Conservation (phyloP, 1,139 yeast species). For the Suhomyces anneliseae region DNA sequence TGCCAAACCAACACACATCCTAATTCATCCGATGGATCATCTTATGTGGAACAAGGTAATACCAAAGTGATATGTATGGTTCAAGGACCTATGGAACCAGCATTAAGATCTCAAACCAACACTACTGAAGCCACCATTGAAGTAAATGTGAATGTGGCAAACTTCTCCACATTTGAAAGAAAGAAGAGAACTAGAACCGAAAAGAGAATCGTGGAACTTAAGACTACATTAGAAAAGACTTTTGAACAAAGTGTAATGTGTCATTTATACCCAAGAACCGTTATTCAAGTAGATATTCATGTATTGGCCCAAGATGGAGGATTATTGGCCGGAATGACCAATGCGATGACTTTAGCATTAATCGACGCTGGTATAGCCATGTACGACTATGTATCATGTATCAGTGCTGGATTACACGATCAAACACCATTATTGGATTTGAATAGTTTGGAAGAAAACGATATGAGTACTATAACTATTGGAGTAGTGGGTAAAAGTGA, state of each 20-base stretch:
- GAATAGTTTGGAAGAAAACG: constrained; percentile 78
- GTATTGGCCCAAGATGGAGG: constrained; percentile 93
- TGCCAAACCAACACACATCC: constrained; percentile 88
- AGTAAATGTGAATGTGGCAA: constrained; percentile 70
- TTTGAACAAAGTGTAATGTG: constrained; percentile 78
- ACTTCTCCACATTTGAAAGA: constrained; percentile 78
- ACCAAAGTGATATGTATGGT: constrained; percentile 85
- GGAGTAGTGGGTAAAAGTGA: constrained; percentile 85
- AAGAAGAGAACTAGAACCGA: constrained; percentile 65
- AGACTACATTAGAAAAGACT: constrained; percentile 72
- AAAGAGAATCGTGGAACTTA: constrained; percentile 73
- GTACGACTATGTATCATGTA: constrained; percentile 85
- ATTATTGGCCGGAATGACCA: constrained; percentile 71
- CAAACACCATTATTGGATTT: constrained; percentile 78
- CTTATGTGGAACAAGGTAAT: constrained; percentile 90
- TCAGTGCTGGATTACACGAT: constrained; percentile 78
- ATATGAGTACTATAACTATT: constrained; percentile 75
- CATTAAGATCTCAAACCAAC: constrained; percentile 47
- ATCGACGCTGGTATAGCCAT: constrained; percentile 95
- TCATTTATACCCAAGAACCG: constrained; percentile 78
- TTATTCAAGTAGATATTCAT: constrained; percentile 69
- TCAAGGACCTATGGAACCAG: constrained; percentile 88
- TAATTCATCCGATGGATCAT: constrained; percentile 85
- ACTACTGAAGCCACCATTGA: constrained; percentile 55
- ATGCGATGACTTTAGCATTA: constrained; percentile 86